phyloP scores from a whole-genome alignment of 495 filamentous ascomycete genomes.

The Hypoxylon lenormandii region DNA sequence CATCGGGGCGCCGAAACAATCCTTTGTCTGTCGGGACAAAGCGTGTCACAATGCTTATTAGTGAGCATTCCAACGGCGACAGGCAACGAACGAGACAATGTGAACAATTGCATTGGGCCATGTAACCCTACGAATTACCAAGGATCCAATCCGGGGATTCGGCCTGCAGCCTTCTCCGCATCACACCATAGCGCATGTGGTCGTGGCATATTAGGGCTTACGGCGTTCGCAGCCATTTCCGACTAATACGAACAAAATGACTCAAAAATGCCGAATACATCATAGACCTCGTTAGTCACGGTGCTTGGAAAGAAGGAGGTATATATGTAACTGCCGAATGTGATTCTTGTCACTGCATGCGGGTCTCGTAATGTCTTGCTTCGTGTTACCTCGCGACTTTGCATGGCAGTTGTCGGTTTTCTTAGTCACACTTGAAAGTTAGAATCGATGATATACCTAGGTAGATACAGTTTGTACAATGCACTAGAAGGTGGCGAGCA shows the following conservation, averaged over 20 bases:
- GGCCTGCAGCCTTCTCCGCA: constrained; percentile 39
- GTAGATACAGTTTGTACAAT: too few relatives aligned
- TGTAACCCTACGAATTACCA: constrained; percentile 35
- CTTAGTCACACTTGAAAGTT: background rate
- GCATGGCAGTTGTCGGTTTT: background rate
- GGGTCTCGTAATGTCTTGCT: background rate
- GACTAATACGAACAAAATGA: constrained; percentile 15
- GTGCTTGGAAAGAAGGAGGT: constrained; percentile 7
- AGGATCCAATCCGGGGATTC: constrained; percentile 39
- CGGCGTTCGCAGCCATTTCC: background rate
- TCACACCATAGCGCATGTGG: constrained; percentile 21
- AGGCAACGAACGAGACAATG: constrained; percentile 25
- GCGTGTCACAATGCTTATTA: constrained; percentile 3
- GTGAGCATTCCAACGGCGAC: constrained; percentile 17
- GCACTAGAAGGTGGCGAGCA: too few relatives aligned
- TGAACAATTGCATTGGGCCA: constrained; percentile 11
- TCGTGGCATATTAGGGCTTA: background rate
- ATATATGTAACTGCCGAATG: constrained; percentile 15
- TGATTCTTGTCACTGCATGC: constrained; percentile 3
- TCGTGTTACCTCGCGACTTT: background rate
- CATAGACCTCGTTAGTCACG: background rate
- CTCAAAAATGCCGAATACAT: constrained; percentile 11
- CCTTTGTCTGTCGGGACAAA: constrained; percentile 9
- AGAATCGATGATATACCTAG: background rate
- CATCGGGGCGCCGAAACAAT: constrained; percentile 7